Evolutionary conservation across 2,329 filamentous ascomycete species (phyloP).

Genomic region (Trichoderma oligosporum): DNA sequence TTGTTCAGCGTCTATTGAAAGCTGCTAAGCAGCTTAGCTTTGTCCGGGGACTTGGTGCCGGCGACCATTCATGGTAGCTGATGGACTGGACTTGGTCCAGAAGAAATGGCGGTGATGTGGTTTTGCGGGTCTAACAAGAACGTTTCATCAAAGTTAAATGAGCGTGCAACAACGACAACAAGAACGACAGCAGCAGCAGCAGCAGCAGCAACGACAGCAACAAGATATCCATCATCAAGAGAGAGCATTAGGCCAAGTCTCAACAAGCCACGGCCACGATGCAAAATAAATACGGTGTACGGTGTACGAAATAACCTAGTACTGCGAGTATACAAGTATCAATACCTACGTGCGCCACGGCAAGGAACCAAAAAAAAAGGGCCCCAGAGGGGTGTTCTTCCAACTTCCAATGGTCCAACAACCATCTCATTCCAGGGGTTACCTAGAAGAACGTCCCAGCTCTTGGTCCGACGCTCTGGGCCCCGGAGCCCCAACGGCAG

Average conservation of each 20-base stretch:
- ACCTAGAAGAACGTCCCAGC: neutral
- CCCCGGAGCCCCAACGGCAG: conserved; percentile 25
- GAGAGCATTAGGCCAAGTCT: neutral
- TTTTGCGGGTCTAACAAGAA: neutral
- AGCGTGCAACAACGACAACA: too few relatives aligned
- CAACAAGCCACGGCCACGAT: neutral
- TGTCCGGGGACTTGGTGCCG: conserved; percentile 18
- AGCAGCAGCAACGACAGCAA: neutral
- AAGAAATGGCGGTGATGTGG: conserved; percentile 17
- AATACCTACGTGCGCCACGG: conserved; percentile 8
- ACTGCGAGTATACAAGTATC: too few relatives aligned
- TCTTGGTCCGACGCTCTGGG: conserved; percentile 21
- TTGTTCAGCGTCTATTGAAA: conserved; percentile 3
- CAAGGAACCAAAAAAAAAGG: neutral
- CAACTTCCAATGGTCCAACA: neutral
- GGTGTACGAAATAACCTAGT: too few relatives aligned
- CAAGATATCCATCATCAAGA: neutral
- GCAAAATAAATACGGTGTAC: too few relatives aligned
- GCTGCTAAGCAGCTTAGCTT: conserved; percentile 5
- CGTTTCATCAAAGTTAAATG: neutral
- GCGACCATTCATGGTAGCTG: conserved; percentile 3
- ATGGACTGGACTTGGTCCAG: neutral
- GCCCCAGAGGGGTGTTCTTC: conserved; percentile 3
- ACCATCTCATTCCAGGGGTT: neutral
- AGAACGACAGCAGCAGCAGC: neutral